Conservation (phyloP, 441 rosid species). For the Populus tomentosa region DNA sequence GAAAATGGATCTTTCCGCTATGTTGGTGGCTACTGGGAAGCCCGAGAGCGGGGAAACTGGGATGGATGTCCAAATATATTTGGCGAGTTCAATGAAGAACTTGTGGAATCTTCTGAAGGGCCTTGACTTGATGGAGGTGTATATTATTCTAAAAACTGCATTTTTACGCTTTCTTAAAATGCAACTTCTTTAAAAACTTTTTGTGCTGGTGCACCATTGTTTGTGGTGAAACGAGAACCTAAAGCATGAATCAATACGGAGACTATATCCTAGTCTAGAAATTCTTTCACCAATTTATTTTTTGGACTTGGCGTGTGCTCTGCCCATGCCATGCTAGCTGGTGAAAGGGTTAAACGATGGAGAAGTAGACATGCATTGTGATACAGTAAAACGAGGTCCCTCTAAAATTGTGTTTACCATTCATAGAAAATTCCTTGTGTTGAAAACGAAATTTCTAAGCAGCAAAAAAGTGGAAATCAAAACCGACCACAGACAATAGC, state of each 20-base stretch:
- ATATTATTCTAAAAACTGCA: background rate
- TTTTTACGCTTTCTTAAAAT: background rate
- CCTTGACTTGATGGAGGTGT: conserved; percentile 31
- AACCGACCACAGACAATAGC: background rate
- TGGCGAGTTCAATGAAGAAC: conserved; percentile 59
- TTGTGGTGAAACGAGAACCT: background rate
- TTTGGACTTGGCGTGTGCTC: too few relatives aligned
- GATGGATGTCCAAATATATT: conserved; percentile 75
- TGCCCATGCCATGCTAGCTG: too few relatives aligned
- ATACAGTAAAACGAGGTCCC: too few relatives aligned
- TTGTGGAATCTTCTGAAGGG: conserved; percentile 31
- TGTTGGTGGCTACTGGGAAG: conserved; percentile 89
- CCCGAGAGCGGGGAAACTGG: conserved; percentile 67
- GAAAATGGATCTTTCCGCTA: conserved; percentile 60
- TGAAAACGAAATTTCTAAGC: too few relatives aligned
- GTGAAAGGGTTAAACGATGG: too few relatives aligned
- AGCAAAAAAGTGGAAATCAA: background rate
- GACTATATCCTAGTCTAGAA: background rate
- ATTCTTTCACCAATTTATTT: background rate
- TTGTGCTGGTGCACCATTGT: background rate
- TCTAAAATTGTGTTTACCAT: too few relatives aligned
- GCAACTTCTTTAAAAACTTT: background rate
- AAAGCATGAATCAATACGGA: background rate
- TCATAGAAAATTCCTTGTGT: too few relatives aligned
- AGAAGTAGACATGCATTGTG: too few relatives aligned